These are phyloP conservation scores for Sechiopsis laciniata DNA, from an alignment of 306 rosid genomes.

Conservation along the genomic window DNA sequence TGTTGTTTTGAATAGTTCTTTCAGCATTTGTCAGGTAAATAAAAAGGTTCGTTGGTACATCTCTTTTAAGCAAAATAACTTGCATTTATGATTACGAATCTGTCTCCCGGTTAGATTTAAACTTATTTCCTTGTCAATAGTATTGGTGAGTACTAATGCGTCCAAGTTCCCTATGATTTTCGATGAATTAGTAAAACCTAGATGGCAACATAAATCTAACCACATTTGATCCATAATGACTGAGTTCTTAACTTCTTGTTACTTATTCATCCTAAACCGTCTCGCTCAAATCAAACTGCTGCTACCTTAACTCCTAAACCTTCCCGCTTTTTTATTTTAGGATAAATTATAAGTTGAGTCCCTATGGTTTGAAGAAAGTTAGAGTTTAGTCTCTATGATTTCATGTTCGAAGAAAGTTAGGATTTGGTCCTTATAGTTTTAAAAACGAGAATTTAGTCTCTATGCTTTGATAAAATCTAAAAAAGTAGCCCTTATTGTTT, in stretches of 20 bases:
- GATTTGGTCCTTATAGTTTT: no score
- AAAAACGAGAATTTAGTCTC: no score
- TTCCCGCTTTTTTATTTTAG: background rate
- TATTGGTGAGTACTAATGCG: background rate
- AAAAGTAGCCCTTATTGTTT: no score
- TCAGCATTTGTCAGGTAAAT: background rate
- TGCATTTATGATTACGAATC: background rate
- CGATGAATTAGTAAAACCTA: background rate
- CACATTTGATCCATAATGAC: conserved; percentile 1
- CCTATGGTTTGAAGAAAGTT: no score
- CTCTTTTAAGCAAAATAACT: background rate
- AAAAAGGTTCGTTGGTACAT: background rate
- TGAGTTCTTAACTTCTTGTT: background rate
- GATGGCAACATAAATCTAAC: background rate
- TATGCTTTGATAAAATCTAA: no score
- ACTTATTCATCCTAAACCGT: no score
- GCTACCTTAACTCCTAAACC: background rate
- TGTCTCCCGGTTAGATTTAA: background rate
- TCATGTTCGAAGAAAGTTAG: no score
- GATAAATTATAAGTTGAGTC: no score
- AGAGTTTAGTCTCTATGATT: no score
- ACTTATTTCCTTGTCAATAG: background rate
- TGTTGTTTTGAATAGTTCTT: background rate
- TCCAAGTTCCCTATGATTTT: background rate
- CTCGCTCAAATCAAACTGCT: background rate